Base-by-base conservation (phyloP, 768 basidiomycete genomes). In the Termitomyces sp. region DNA sequence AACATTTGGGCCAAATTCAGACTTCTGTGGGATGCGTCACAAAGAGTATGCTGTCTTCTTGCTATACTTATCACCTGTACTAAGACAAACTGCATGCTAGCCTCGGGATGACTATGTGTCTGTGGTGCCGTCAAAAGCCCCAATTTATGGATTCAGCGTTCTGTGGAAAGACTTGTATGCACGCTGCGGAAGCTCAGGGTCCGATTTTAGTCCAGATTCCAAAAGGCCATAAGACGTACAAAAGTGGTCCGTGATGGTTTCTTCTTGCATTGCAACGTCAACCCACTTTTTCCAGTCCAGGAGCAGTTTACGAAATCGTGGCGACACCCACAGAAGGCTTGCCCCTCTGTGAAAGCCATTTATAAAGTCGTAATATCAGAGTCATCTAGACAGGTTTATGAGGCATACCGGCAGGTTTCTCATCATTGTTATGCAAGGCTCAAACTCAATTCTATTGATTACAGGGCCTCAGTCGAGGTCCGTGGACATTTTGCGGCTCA, bases 221-320 rank as follows among this genome's bases (percentile, higher is more conserved):
- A 28, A 68, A 66, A 19, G 77, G 73, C 6, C 85, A 88, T 65
- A 73, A 75, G 21, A 86, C 83, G 0, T 88, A 87, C 70, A 80
- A 76, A 67, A 85, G 79, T 58, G 86, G 86, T 86, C 62, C 25
- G 79, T 67, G 34, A 34, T 16, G n/a, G n/a, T 46, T 32, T 54
- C 56, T 32, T 55, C 28, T 21, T 19, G 28, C 23, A n/a, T 25
- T 17, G 45, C 19, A 5, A 49, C 21, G 30, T 44, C 27, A 27
- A 43, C 6, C 5, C 19, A 25, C 5, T 5, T 27, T 40, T 59
- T 32, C 49, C 9, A 86, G 85, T 86, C 25, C 70, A 76, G n/a
- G 82, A 85, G 61, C 86, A 88, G 62, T 88, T 88, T 74, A 84
- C 80, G 62, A 59, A 79, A 51, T 84, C 85, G n/a, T 88, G 86